Percentiles rank a stretch among this genome's conserved stretches.
Evolutionary conservation across 2,329 filamentous ascomycete species (phyloP).

Genomic region (Xylariaceae sp.): DNA sequence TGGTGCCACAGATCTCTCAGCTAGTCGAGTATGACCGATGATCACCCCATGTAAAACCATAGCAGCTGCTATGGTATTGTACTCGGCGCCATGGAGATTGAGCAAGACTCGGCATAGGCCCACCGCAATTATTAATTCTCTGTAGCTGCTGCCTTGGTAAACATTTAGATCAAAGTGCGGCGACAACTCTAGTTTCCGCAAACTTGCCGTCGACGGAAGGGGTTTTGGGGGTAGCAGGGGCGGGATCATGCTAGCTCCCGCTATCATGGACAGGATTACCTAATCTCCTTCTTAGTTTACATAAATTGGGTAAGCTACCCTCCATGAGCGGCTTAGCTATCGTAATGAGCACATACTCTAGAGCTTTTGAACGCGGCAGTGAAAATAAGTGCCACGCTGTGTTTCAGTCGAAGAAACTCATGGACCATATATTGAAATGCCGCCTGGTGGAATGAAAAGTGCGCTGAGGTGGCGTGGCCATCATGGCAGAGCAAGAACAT

Average conservation of each 20-base stretch:
- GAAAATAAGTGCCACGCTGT: constrained; percentile 23
- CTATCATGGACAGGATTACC: constrained; percentile 22
- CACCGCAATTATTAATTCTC: constrained; percentile 11
- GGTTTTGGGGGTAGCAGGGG: background rate
- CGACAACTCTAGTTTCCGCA: background rate
- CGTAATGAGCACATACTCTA: constrained; percentile 18
- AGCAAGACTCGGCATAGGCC: constrained; percentile 11
- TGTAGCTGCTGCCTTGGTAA: constrained; percentile 19
- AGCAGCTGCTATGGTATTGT: constrained; percentile 1
- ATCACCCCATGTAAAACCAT: constrained; percentile 20
- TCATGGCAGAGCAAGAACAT: constrained; percentile 76
- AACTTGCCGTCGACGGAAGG: background rate
- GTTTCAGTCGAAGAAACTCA: constrained; percentile 17
- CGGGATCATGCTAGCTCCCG: background rate
- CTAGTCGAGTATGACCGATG: constrained; percentile 10
- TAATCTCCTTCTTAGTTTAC: constrained; percentile 7
- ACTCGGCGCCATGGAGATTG: background rate
- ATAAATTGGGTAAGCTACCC: background rate
- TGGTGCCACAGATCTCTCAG: constrained; percentile 8
- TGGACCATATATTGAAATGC: constrained; percentile 26
- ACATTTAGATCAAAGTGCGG: constrained; percentile 2
- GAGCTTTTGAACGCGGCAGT: constrained; percentile 28
- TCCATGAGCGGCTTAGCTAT: background rate
- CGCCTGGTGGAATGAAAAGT: background rate
- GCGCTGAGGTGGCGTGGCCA: constrained; percentile 44